These are phyloP conservation scores for Fusarium newnesense DNA, from an alignment of 2,329 filamentous ascomycete species.

Conservation along the genomic window DNA sequence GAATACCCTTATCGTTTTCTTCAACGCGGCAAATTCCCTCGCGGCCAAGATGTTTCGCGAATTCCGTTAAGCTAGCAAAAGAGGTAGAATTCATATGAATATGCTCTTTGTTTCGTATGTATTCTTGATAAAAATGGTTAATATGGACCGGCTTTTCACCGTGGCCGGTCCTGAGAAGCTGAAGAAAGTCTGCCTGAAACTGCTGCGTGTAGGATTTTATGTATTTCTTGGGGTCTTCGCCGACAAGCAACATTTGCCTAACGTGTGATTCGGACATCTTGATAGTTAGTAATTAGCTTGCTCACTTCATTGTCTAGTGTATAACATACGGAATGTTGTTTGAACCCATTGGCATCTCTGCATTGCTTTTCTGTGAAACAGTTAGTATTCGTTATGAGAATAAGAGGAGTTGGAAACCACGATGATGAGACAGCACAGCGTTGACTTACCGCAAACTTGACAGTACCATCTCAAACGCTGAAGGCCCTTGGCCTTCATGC, in stretches of 20 bases:
- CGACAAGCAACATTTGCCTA: slow-evolving; percentile 86
- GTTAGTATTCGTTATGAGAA: neutral
- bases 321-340: slow-evolving; percentile 73
- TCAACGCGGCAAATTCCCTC: slow-evolving; percentile 92
- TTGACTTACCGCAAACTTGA: slow-evolving; percentile 69
- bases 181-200: slow-evolving; percentile 83
- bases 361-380: slow-evolving; percentile 53
- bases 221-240: slow-evolving; percentile 84
- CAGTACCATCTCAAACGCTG: slow-evolving; percentile 94
- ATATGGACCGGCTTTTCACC: slow-evolving; percentile 90
- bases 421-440: neutral
- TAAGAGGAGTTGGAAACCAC: neutral
- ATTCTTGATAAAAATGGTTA: slow-evolving; percentile 95
- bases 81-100: slow-evolving; percentile 73
- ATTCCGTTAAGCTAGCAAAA: slow-evolving; percentile 73
- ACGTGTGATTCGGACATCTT: slow-evolving; percentile 81
- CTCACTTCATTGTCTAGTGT: too few relatives aligned
- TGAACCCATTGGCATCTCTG: slow-evolving; percentile 90
- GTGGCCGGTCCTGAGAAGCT: slow-evolving; percentile 82
- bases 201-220: slow-evolving; percentile 85
- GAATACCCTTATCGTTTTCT: slow-evolving; percentile 85
- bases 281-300: slow-evolving; percentile 38
- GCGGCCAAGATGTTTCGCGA: slow-evolving; percentile 84
- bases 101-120: slow-evolving; percentile 86
- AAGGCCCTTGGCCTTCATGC: slow-evolving; percentile 83